Evolutionary conservation across 2,329 filamentous ascomycete species (phyloP), one percentile per base, ranked within the genome.

Genomic region (Hymenoscyphus infarciens): DNA sequence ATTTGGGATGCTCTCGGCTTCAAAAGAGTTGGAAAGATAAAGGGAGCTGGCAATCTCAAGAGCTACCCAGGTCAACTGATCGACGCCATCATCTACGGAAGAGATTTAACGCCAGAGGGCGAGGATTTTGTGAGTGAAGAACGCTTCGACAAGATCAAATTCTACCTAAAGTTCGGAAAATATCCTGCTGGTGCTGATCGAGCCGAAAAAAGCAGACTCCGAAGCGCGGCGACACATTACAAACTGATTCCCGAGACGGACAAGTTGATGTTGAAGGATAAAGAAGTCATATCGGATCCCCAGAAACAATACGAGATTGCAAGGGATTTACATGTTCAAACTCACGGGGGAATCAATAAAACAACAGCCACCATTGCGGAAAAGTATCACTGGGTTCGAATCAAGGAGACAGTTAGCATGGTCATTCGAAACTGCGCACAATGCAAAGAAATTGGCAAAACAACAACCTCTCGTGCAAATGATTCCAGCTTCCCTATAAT

Each of bases 111-210:
- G 11, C 70, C 80, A 42, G 88, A 91, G 71, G 84, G 83, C 71
- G 91, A 95, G 74, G 91, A 95, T 75, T 88, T 91, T 75, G 89
- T 94, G 71, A 93, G 89, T 76, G 93, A 97, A 81, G 93, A 97
- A 79, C 91, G 95, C 70, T 98, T 98, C 81, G 94, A 97, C 81
- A 97, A 97, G 82, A 98, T 98, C 75, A 90, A 93, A 73, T 98
- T 91, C 81, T 98, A 98, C 78, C 87, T 98, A 74, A 96, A 96
- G 78, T 92, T 93, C 76, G 89, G 89, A 73, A 92, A 93, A 76
- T 98, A 99, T 76, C 95, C 95, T 64, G 88, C 89, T 71, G 94
- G 93, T 66, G 93, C 94, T 74, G 92, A 97, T 80, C 87, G 94
- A 63, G 93, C 93, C 62, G 95, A 98, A 77, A 98, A 98, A 84